These are phyloP conservation scores for Kazachstania bromeliacearum DNA, from an alignment of 805 yeast species.

Conservation along the genomic window DNA sequence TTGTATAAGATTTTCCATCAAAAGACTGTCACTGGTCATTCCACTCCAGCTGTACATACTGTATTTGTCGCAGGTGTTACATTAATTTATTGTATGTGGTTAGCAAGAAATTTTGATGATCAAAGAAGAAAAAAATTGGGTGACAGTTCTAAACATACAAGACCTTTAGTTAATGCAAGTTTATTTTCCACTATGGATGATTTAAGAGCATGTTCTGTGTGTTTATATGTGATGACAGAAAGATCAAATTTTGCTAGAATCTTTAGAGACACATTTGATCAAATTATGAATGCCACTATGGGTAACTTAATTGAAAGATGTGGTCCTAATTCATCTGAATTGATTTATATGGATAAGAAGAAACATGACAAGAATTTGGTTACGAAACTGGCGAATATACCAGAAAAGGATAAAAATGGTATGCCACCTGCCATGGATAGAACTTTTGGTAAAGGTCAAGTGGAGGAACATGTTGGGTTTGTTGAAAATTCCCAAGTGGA, in stretches of 20 bases:
- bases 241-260: constrained; percentile 51
- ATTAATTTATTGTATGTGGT: constrained; percentile 55
- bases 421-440: constrained; percentile 55
- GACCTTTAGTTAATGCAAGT: constrained; percentile 47
- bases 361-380: not conserved
- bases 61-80: constrained; percentile 64
- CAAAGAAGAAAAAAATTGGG: constrained; percentile 45
- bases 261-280: constrained; percentile 61
- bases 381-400: not conserved
- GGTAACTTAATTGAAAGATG: constrained; percentile 53
- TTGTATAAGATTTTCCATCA: constrained; percentile 55
- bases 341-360: constrained; percentile 30
- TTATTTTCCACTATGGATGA: constrained; percentile 51
- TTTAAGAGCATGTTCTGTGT: constrained; percentile 54
- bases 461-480: constrained; percentile 27
- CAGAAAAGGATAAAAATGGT: constrained; percentile 23
- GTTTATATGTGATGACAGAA: constrained; percentile 58
- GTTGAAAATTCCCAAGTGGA: constrained; percentile 33
- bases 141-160: constrained; percentile 49
- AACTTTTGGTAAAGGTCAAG: constrained; percentile 30
- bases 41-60: constrained; percentile 58
- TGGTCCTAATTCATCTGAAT: constrained; percentile 53
- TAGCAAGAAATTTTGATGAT: constrained; percentile 53
- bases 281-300: constrained; percentile 53
- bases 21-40: constrained; percentile 52